Percentiles rank a stretch among this genome's conserved stretches.
phyloP scores from a whole-genome alignment of 2,329 filamentous ascomycete species.

The Pseudopyrenochaeta lycopersici region DNA sequence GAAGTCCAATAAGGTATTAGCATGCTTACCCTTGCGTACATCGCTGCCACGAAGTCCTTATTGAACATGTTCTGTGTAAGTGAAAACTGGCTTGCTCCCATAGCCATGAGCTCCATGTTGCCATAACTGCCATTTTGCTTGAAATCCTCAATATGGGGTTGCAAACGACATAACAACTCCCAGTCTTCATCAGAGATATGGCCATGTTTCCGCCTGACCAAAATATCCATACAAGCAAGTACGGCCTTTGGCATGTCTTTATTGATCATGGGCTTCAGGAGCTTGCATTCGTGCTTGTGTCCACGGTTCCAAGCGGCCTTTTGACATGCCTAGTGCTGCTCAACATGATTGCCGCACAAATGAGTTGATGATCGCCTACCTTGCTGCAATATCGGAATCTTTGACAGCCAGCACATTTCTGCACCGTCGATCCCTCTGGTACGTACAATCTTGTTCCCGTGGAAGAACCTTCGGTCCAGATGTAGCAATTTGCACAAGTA shows the following conservation, averaged over 20 bases:
- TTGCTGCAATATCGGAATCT: conserved; percentile 68
- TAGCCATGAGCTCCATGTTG: conserved; percentile 62
- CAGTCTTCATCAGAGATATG: conserved; percentile 52
- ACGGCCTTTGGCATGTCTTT: conserved; percentile 63
- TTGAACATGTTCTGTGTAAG: conserved; percentile 50
- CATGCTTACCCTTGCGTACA: conserved; percentile 56
- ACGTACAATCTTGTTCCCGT: conserved; percentile 44
- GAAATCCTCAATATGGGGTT: conserved; percentile 61
- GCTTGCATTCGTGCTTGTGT: conserved; percentile 68
- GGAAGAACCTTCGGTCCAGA: conserved; percentile 47
- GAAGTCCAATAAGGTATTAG: not conserved
- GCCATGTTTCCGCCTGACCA: conserved; percentile 55
- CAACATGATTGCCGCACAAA: not conserved
- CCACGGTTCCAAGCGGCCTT: conserved; percentile 65
- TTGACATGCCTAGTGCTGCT: conserved; percentile 62
- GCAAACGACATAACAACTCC: conserved; percentile 54
- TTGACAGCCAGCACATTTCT: conserved; percentile 66
- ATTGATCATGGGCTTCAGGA: conserved; percentile 55
- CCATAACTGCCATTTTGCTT: conserved; percentile 51
- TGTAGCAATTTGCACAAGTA: conserved; percentile 67
- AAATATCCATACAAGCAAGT: conserved; percentile 63
- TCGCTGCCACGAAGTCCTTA: conserved; percentile 53
- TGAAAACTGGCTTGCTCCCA: conserved; percentile 64
- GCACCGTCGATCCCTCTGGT: conserved; percentile 51
- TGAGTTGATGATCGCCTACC: conserved; percentile 49